A percentile compares a stretch with the other conserved stretches of the same genome.
These are phyloP conservation scores for Fusarium compactum DNA, from an alignment of 2,329 filamentous ascomycete genomes.

Conservation along the genomic window DNA sequence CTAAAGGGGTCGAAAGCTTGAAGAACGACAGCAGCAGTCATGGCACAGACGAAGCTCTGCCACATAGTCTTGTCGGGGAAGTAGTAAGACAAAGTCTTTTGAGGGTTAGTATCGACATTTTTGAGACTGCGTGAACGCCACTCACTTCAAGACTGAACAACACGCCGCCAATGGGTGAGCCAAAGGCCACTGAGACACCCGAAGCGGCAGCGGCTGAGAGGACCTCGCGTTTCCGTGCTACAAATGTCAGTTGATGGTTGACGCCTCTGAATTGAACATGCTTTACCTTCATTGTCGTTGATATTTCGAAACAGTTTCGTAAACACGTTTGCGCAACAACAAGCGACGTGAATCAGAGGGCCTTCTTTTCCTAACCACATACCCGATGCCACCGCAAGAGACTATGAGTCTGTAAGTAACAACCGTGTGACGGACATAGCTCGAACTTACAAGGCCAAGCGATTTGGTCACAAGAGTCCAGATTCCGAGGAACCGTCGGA, in stretches of 20 bases:
- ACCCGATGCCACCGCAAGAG: constrained; percentile 90
- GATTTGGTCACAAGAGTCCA: constrained; percentile 95
- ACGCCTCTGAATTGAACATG: neutral
- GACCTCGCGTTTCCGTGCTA: constrained; percentile 91
- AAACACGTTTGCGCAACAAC: constrained; percentile 94
- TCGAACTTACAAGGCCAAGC: constrained; percentile 76
- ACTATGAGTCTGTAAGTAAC: constrained; percentile 62
- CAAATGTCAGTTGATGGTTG: neutral
- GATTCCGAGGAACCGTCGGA: constrained; percentile 83
- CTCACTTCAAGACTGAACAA: constrained; percentile 90
- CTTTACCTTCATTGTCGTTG: constrained; percentile 83
- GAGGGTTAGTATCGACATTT: constrained; percentile 5
- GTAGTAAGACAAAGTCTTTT: constrained; percentile 85
- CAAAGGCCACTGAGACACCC: constrained; percentile 94
- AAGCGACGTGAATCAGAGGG: constrained; percentile 93
- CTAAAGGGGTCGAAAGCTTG: constrained; percentile 95
- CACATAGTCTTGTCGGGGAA: constrained; percentile 99
- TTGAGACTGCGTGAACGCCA: too few species aligned
- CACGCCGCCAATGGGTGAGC: constrained; percentile 92
- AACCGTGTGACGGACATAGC: neutral
- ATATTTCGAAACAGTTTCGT: constrained; percentile 87
- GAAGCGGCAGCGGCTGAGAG: constrained; percentile 92
- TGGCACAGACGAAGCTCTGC: constrained; percentile 99
- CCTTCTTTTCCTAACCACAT: constrained; percentile 98
- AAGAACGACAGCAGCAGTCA: constrained; percentile 95